phyloP scores from a whole-genome alignment of 345 rosid genomes.

The Melaleuca quinquenervia region DNA sequence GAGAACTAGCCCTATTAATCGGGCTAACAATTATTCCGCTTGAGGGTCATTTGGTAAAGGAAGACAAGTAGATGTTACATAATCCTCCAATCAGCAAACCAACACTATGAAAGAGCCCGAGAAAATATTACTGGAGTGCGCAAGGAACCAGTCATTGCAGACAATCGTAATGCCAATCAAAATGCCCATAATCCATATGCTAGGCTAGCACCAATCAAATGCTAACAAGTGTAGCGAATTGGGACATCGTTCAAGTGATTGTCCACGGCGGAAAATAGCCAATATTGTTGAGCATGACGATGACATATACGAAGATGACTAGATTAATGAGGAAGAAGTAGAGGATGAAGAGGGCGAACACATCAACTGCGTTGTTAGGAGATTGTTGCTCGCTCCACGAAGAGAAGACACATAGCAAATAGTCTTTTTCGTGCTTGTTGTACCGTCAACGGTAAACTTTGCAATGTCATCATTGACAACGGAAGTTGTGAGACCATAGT shows the following conservation, averaged over 20 bases:
- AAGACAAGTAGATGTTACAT: too few relatives aligned
- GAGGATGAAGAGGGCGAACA: background rate
- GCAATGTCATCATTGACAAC: background rate
- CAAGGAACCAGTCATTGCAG: background rate
- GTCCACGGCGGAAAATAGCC: background rate
- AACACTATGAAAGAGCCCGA: too few relatives aligned
- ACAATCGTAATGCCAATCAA: background rate
- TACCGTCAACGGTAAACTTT: background rate
- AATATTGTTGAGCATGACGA: background rate
- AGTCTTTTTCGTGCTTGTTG: background rate
- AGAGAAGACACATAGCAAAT: background rate
- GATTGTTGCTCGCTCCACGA: background rate
- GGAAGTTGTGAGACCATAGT: background rate
- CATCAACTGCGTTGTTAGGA: background rate
- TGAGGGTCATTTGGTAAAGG: too few relatives aligned
- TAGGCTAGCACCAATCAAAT: background rate
- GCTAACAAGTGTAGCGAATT: background rate
- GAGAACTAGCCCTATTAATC: too few relatives aligned
- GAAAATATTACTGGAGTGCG: background rate
- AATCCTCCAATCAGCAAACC: too few relatives aligned
- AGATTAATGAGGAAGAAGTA: background rate
- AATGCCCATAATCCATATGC: background rate
- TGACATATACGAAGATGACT: background rate
- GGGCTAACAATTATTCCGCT: too few relatives aligned
- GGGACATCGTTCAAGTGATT: background rate